phyloP scores from a whole-genome alignment of 106 monocot genomes.

The Iris macrosiphon region DNA sequence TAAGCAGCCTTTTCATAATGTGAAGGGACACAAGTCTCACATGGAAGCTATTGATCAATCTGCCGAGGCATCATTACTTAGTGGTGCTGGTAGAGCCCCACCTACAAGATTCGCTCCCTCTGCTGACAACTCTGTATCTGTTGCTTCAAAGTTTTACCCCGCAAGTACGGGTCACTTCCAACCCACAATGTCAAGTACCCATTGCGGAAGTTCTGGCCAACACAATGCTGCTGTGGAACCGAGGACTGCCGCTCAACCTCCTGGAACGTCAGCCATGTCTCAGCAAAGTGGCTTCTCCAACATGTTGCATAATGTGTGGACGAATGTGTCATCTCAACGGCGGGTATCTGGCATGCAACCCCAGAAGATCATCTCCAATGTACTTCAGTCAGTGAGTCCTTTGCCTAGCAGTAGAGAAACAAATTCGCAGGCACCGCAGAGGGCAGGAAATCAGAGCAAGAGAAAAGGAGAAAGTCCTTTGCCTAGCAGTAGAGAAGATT shows the following conservation, averaged over 20 bases:
- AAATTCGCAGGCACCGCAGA: conserved; percentile 8
- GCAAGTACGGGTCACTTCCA: conserved; percentile 13
- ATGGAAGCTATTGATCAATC: conserved; percentile 15
- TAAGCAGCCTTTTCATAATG: conserved; percentile 11
- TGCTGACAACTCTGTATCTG: conserved; percentile 1
- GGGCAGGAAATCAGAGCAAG: conserved; percentile 27
- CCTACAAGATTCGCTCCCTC: conserved; percentile 23
- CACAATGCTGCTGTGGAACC: conserved; percentile 14
- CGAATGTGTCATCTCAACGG: conserved; percentile 45
- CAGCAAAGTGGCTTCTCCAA: conserved; percentile 40
- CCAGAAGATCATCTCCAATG: conserved; percentile 32
- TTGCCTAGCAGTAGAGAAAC: conserved; percentile 11
- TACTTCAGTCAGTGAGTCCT: conserved; percentile 40
- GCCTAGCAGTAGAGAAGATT: conserved; percentile 34
- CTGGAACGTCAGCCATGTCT: conserved; percentile 16
- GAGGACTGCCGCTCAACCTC: conserved; percentile 20
- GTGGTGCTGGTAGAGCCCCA: no score
- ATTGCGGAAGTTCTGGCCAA: conserved; percentile 25
- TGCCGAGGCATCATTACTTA: conserved; percentile 19
- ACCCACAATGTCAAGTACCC: conserved; percentile 3
- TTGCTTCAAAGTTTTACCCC: conserved; percentile 14
- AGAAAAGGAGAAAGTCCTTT: conserved; percentile 18
- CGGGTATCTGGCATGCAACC: conserved; percentile 28
- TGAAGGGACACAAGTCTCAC: conserved; percentile 24
- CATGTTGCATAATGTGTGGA: conserved; percentile 68